These are phyloP conservation scores for Debaryomycetaceae sp. DNA, from an alignment of 1,139 yeast genomes.

Conservation along the genomic window DNA sequence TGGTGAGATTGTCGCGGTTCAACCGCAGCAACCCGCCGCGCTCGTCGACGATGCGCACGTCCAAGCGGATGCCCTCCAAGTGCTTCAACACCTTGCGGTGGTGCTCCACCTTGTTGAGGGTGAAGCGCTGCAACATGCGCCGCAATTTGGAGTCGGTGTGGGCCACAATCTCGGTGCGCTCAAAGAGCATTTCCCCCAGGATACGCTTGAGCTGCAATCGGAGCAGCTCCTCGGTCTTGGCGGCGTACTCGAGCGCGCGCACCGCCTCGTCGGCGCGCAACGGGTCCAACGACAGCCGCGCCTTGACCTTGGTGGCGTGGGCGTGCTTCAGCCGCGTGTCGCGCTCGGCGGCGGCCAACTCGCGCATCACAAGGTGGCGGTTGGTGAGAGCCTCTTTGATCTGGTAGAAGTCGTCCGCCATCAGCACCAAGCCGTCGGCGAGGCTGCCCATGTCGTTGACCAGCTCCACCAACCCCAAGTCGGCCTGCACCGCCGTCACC, in stretches of 20 bases:
- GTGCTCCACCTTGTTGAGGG: slow-evolving; percentile 73
- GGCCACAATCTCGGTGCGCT: slow-evolving; percentile 52
- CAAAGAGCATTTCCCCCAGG: slow-evolving; percentile 80
- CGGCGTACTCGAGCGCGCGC: slow-evolving; percentile 71
- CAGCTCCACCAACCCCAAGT: slow-evolving; percentile 68
- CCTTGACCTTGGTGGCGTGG: slow-evolving; percentile 70
- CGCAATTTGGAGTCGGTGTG: slow-evolving; percentile 56
- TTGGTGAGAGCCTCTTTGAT: slow-evolving; percentile 92
- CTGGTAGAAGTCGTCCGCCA: slow-evolving; percentile 74
- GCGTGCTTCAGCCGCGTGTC: slow-evolving; percentile 67
- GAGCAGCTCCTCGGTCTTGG: slow-evolving; percentile 71
- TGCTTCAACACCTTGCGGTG: slow-evolving; percentile 77
- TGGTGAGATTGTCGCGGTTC: slow-evolving; percentile 64
- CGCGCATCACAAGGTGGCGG: slow-evolving; percentile 89
- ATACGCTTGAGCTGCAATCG: slow-evolving; percentile 74
- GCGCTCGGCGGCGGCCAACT: slow-evolving; percentile 73
- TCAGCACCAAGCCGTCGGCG: slow-evolving; percentile 67
- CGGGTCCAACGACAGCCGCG: slow-evolving; percentile 76
- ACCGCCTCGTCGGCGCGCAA: slow-evolving; percentile 89
- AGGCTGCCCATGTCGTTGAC: slow-evolving; percentile 71
- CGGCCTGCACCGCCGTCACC: slow-evolving; percentile 67
- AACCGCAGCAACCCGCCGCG: slow-evolving; percentile 79
- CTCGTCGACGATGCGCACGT: slow-evolving; percentile 72
- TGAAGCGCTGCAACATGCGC: slow-evolving; percentile 52
- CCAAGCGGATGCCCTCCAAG: slow-evolving; percentile 70